A percentile compares a stretch with the other conserved stretches of the same genome.
phyloP scores from a whole-genome alignment of 2,329 filamentous ascomycete species.

The Rhynchosporium graminicola region DNA sequence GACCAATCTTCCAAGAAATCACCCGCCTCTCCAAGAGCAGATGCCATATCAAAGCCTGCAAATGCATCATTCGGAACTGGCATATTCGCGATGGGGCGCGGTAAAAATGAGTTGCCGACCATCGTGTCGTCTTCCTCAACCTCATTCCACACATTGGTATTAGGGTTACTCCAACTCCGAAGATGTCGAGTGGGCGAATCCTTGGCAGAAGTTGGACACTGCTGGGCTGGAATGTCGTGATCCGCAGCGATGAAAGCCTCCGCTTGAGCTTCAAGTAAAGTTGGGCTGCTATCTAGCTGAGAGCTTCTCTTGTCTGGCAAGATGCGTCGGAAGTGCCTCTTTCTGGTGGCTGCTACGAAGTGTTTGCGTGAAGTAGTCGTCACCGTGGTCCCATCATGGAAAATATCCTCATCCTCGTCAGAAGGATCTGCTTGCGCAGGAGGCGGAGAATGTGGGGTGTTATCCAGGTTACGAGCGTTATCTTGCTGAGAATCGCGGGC shows the following conservation, averaged over 20 bases:
- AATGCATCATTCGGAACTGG: neutral
- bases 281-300: slow-evolving; percentile 41
- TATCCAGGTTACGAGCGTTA: neutral
- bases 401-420: slow-evolving; percentile 24
- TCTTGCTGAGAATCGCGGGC: slow-evolving; percentile 13
- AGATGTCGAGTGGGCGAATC: slow-evolving; percentile 45
- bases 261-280: slow-evolving; percentile 49
- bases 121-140: slow-evolving; percentile 4
- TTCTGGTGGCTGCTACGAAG: slow-evolving; percentile 22
- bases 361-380: slow-evolving; percentile 27
- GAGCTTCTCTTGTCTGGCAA: slow-evolving; percentile 21
- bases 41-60: slow-evolving; percentile 33
- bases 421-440: slow-evolving; percentile 18
- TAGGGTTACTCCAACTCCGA: slow-evolving; percentile 46
- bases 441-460: slow-evolving; percentile 28
- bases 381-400: slow-evolving; percentile 25
- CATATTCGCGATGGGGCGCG: slow-evolving; percentile 1
- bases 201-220: neutral
- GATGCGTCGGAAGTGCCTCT: slow-evolving; percentile 24
- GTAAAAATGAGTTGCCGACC: neutral
- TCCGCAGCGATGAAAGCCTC: slow-evolving; percentile 52
- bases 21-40: slow-evolving; percentile 34
- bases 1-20: slow-evolving; percentile 43
- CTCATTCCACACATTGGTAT: slow-evolving; percentile 23
- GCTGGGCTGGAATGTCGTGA: slow-evolving; percentile 26